Percentiles rank a stretch among this genome's conserved stretches.
phyloP scores from a whole-genome alignment of 257 asterid genomes.

The Catharanthus roseus region DNA sequence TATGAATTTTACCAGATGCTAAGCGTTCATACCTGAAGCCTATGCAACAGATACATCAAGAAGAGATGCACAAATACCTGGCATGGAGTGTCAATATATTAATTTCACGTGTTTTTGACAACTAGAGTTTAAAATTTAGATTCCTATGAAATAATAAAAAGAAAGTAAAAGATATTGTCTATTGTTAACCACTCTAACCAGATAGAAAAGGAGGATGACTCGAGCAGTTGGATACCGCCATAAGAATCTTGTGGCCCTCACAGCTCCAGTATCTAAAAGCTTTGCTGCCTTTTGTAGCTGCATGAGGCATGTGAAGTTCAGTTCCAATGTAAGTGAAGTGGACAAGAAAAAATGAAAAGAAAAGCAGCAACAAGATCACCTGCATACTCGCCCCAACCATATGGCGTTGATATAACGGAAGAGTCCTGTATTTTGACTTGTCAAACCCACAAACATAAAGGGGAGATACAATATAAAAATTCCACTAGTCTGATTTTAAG shows the following conservation, averaged over 20 bases:
- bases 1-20: slow-evolving; percentile 17
- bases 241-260: slow-evolving; percentile 91
- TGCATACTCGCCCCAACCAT: slow-evolving; percentile 82
- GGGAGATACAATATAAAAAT: neutral
- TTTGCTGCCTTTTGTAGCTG: slow-evolving; percentile 98
- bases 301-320: slow-evolving; percentile 21
- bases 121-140: slow-evolving; percentile 2
- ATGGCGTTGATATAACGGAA: slow-evolving; percentile 92
- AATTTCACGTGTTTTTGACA: slow-evolving; percentile 3
- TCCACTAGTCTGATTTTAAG: neutral
- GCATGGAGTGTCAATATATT: slow-evolving; percentile 19
- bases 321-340: neutral
- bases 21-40: slow-evolving; percentile 74
- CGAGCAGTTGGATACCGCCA: slow-evolving; percentile 99
- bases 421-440: slow-evolving; percentile 59
- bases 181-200: slow-evolving; percentile 50
- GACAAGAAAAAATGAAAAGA: slow-evolving; percentile 13
- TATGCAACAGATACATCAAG: slow-evolving; percentile 98
- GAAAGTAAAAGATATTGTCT: slow-evolving; percentile 8
- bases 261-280: slow-evolving; percentile 89
- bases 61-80: slow-evolving; percentile 99
- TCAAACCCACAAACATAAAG: slow-evolving; percentile 23
- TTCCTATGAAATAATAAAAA: neutral
- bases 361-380: slow-evolving; percentile 37
- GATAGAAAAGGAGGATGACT: slow-evolving; percentile 75